Conservation (phyloP, 495 filamentous ascomycete species). For the Lophiostoma macrostomum region DNA sequence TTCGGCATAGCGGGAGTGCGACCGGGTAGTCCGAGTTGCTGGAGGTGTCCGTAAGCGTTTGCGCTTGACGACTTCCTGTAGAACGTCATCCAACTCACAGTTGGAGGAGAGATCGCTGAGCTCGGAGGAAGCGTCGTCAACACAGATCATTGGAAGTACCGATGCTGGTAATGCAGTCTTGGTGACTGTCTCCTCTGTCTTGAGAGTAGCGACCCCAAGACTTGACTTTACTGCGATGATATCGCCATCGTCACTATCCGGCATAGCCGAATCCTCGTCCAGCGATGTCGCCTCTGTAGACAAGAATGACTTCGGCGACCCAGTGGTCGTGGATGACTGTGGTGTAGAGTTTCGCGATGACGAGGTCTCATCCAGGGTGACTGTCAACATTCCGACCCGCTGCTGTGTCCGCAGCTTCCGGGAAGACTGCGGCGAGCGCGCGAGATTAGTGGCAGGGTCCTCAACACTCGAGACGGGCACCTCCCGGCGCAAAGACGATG, state of each 20-base stretch:
- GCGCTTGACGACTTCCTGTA: conserved; percentile 15
- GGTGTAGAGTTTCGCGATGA: conserved; percentile 17
- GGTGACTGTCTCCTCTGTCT: neutral
- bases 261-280: conserved; percentile 16
- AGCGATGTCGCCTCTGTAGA: conserved; percentile 31
- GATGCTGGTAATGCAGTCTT: neutral
- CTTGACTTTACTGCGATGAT: neutral
- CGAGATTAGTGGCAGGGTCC: conserved; percentile 19
- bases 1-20: conserved; percentile 5
- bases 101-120: conserved; percentile 24
- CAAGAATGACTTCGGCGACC: conserved; percentile 20
- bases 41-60: conserved; percentile 19
- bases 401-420: conserved; percentile 24
- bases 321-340: conserved; percentile 5
- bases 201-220: conserved; percentile 1
- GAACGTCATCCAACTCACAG: conserved; percentile 24
- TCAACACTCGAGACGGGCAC: conserved; percentile 31
- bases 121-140: conserved; percentile 24
- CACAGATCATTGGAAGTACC: too few relatives aligned
- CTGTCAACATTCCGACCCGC: conserved; percentile 19
- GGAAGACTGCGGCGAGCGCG: conserved; percentile 5
- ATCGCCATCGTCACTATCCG: conserved; percentile 2
- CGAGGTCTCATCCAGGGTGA: conserved; percentile 21
- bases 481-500: conserved; percentile 24
- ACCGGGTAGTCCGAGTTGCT: conserved; percentile 23